Conservation (phyloP, 192 early-diverging fungal species). For the Tieghemiomyces parasiticus region DNA sequence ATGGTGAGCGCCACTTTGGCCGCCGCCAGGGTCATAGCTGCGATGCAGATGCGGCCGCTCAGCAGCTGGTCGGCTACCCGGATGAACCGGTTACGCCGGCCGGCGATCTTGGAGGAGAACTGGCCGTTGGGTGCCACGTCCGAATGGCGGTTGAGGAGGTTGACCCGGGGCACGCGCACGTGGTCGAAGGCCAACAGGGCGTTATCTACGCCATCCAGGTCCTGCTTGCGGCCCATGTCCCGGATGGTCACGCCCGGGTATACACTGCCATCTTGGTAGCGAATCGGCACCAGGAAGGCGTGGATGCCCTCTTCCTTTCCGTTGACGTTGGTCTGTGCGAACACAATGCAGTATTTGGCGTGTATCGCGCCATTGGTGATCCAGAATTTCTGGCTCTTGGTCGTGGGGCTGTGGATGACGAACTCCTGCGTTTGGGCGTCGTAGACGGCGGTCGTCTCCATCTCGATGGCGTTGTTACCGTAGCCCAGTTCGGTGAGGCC, state of each 20-base stretch:
- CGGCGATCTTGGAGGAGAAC: constrained; percentile 34
- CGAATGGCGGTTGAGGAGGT: constrained; percentile 54
- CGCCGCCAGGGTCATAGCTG: constrained; percentile 46
- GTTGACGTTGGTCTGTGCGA: constrained; percentile 55
- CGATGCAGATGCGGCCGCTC: constrained; percentile 53
- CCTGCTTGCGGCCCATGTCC: constrained; percentile 59
- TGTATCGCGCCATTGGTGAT: constrained; percentile 59
- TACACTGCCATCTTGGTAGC: constrained; percentile 48
- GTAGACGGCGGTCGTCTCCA: constrained; percentile 54
- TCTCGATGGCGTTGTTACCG: constrained; percentile 70
- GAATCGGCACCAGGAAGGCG: constrained; percentile 55
- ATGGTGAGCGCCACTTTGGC: constrained; percentile 45
- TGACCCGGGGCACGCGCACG: constrained; percentile 41
- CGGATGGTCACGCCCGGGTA: constrained; percentile 50
- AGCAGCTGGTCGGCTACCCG: constrained; percentile 63
- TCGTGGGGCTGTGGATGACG: constrained; percentile 58
- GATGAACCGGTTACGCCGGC: constrained; percentile 54
- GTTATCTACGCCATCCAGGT: constrained; percentile 66
- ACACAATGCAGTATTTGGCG: constrained; percentile 55
- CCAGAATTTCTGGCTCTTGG: constrained; percentile 64
- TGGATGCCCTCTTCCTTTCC: constrained; percentile 63
- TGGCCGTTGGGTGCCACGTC: constrained; percentile 38
- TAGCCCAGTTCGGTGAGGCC: constrained; percentile 64
- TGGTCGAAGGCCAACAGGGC: constrained; percentile 41
- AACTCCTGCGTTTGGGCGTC: constrained; percentile 44